Evolutionary conservation across 2,329 filamentous ascomycete genomes (phyloP).

Genomic region (Cladorrhinum sp.): DNA sequence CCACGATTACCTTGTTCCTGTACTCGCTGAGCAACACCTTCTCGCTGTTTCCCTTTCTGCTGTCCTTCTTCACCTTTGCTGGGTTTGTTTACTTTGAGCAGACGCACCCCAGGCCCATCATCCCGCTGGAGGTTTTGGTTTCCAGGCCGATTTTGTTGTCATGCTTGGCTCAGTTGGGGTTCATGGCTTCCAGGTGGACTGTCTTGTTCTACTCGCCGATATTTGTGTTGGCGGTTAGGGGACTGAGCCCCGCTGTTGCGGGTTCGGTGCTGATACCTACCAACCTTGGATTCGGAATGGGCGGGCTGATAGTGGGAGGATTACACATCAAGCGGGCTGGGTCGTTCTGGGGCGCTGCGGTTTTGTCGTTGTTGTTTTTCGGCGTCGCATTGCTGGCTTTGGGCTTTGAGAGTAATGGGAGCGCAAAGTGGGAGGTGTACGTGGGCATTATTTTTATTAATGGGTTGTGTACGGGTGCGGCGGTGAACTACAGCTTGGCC

Average conservation of each 20-base stretch:
- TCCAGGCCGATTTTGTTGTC: conserved; percentile 70
- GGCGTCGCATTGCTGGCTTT: conserved; percentile 47
- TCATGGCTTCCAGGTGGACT: conserved; percentile 79
- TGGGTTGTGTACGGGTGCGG: conserved; percentile 68
- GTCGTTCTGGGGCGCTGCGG: conserved; percentile 66
- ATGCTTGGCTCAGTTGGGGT: conserved; percentile 69
- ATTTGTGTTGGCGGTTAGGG: conserved; percentile 73
- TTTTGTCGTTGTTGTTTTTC: conserved; percentile 63
- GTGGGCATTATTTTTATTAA: conserved; percentile 64
- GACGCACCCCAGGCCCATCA: conserved; percentile 65
- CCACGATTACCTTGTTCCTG: conserved; percentile 68
- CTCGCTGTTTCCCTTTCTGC: conserved; percentile 54
- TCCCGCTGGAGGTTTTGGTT: conserved; percentile 67
- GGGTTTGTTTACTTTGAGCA: conserved; percentile 63
- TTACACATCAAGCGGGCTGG: conserved; percentile 71
- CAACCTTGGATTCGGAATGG: conserved; percentile 73
- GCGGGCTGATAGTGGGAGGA: conserved; percentile 69
- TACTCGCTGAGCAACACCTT: conserved; percentile 65
- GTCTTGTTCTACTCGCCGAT: conserved; percentile 79
- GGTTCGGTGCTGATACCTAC: conserved; percentile 78
- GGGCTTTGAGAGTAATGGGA: conserved; percentile 51
- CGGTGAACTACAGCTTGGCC: conserved; percentile 77
- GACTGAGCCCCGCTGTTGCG: conserved; percentile 65
- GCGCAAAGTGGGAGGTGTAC: conserved; percentile 51
- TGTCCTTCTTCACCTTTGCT: conserved; percentile 52